These are phyloP conservation scores for Monascus ruber DNA, from an alignment of 2,329 filamentous ascomycete species.

Conservation along the genomic window DNA sequence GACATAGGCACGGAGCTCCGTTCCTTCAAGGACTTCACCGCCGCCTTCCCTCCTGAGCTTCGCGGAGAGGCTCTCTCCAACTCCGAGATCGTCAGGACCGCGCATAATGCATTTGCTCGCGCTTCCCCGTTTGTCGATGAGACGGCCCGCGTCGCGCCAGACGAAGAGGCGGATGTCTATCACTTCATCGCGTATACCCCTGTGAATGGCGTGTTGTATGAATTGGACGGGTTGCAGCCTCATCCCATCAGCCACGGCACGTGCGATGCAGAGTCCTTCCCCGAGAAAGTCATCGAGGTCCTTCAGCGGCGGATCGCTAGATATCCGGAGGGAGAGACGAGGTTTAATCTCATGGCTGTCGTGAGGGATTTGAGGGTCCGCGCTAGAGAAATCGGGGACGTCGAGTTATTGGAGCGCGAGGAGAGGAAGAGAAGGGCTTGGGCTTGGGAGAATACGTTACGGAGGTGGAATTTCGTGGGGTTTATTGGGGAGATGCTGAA, in stretches of 20 bases:
- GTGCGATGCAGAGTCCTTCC: constrained; percentile 61
- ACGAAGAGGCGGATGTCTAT: constrained; percentile 72
- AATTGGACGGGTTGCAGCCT: constrained; percentile 88
- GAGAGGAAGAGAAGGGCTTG: constrained; percentile 74
- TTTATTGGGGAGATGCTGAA: constrained; percentile 87
- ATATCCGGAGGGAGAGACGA: constrained; percentile 78
- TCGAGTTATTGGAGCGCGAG: constrained; percentile 65
- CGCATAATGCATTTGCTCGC: constrained; percentile 83
- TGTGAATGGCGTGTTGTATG: constrained; percentile 70
- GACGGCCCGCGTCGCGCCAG: constrained; percentile 60
- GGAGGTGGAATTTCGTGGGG: constrained; percentile 90
- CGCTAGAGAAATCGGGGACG: constrained; percentile 72
- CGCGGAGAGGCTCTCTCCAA: constrained; percentile 62
- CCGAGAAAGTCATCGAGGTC: constrained; percentile 72
- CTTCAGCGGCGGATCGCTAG: constrained; percentile 71
- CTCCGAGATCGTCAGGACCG: constrained; percentile 58
- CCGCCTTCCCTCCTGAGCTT: constrained; percentile 66
- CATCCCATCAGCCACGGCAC: constrained; percentile 80
- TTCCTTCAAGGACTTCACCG: constrained; percentile 81
- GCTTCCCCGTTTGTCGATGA: constrained; percentile 89
- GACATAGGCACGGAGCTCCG: constrained; percentile 60
- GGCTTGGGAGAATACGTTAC: constrained; percentile 88
- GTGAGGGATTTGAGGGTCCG: constrained; percentile 68
- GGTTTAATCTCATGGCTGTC: constrained; percentile 93
- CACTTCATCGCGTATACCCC: constrained; percentile 95